Percentiles rank a stretch among this genome's conserved stretches.
phyloP scores from a whole-genome alignment of 345 rosid species.

The Citrus unshiu region DNA sequence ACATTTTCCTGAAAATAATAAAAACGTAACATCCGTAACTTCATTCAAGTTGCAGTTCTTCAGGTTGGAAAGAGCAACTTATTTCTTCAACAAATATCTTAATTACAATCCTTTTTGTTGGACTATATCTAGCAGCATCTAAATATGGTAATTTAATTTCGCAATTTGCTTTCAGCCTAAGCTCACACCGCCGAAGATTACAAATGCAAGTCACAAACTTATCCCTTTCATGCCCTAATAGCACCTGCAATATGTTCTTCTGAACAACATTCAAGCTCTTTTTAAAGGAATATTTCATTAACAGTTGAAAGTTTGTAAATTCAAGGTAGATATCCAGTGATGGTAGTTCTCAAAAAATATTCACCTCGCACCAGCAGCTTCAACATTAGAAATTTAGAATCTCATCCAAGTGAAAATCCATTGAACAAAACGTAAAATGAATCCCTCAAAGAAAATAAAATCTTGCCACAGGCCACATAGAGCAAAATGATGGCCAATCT shows the following conservation, averaged over 20 bases:
- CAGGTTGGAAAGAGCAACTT: neutral
- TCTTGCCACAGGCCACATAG: neutral
- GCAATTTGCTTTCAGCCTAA: neutral
- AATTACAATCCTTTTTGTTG: neutral
- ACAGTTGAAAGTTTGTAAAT: too few species aligned
- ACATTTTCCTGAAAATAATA: neutral
- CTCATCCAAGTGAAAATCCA: neutral
- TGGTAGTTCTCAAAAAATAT: neutral
- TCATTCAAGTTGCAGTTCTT: neutral
- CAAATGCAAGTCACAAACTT: neutral
- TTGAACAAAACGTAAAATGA: neutral
- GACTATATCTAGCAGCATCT: neutral
- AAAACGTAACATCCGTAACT: neutral
- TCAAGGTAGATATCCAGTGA: too few species aligned
- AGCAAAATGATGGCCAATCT: neutral
- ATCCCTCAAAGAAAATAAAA: neutral
- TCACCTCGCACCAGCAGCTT: neutral
- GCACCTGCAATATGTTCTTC: neutral
- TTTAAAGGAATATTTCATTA: neutral
- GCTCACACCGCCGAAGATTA: neutral
- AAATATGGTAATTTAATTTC: neutral
- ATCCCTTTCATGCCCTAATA: neutral
- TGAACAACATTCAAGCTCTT: neutral
- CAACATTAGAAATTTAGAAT: neutral
- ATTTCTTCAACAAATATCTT: neutral